A percentile compares a stretch with the other conserved stretches of the same genome.
Evolutionary conservation across 352 stramenopile genomes (phyloP).

Genomic region (Detonula confervacea): DNA sequence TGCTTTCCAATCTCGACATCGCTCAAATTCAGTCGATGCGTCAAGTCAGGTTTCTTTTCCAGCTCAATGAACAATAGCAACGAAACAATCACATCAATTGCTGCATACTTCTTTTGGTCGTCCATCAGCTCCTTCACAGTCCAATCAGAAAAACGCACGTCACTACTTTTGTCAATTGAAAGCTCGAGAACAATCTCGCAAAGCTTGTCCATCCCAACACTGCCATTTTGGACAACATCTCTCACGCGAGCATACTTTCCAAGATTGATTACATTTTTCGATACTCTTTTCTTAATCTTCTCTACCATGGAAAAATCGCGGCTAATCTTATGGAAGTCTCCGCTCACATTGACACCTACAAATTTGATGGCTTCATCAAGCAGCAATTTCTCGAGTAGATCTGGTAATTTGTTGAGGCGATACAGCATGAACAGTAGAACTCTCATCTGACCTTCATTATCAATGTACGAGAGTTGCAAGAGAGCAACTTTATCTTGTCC

Average conservation of each 20-base stretch:
- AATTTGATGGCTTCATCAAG: conserved; percentile 31
- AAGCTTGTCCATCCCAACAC: conserved; percentile 28
- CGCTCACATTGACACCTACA: conserved; percentile 44
- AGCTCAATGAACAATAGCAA: conserved; percentile 31
- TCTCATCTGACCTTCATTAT: not conserved
- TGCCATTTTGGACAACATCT: conserved; percentile 51
- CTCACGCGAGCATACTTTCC: conserved; percentile 28
- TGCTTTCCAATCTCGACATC: conserved; percentile 17
- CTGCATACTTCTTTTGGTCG: conserved; percentile 49
- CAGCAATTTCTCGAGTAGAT: conserved; percentile 19
- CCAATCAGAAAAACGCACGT: conserved; percentile 36
- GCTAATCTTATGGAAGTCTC: conserved; percentile 51
- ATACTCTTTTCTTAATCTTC: conserved; percentile 17
- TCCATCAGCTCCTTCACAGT: conserved; percentile 23
- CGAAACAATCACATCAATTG: conserved; percentile 44
- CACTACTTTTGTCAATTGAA: conserved; percentile 25
- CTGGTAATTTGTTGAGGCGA: not conserved
- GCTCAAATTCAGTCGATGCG: conserved; percentile 13
- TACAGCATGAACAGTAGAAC: conserved; percentile 13
- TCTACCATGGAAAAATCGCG: conserved; percentile 44
- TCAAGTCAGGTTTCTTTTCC: conserved; percentile 43
- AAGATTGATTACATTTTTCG: conserved; percentile 52
- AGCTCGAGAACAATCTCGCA: conserved; percentile 15
- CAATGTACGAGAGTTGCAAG: conserved; percentile 21
- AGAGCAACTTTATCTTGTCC: conserved; percentile 7